These are phyloP conservation scores for Ettlia oleoabundans DNA, from an alignment of 139 green algal genomes.

Conservation along the genomic window DNA sequence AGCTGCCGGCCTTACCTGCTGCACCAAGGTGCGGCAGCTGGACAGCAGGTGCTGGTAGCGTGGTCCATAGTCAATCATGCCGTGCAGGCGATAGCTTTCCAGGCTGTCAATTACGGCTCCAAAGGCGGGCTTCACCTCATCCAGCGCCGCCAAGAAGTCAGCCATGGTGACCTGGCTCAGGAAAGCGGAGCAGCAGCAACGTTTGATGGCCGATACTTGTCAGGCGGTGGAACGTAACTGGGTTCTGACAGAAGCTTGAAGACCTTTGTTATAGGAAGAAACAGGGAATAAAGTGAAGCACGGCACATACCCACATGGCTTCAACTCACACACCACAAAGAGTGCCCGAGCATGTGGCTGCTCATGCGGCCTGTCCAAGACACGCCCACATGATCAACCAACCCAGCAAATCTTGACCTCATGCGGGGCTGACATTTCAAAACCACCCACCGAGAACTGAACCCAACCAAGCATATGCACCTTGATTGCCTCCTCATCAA, in stretches of 20 bases:
- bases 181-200: neutral
- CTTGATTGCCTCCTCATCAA: conserved; percentile 97
- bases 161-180: conserved; percentile 68
- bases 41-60: conserved; percentile 82
- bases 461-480: conserved; percentile 60
- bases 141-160: conserved; percentile 91
- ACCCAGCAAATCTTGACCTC: no score
- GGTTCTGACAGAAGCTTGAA: no score
- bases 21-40: conserved; percentile 59
- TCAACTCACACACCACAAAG: no score
- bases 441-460: no score
- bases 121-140: conserved; percentile 97
- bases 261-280: no score
- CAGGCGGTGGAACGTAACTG: no score
- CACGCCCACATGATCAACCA: no score
- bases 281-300: no score
- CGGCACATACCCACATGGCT: no score
- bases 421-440: no score
- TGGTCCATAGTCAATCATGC: conserved; percentile 88
- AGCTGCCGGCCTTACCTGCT: conserved; percentile 72
- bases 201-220: neutral
- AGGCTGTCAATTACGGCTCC: conserved; percentile 88
- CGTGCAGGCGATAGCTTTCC: conserved; percentile 83
- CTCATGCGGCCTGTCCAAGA: no score
- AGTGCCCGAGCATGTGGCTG: no score